Evolutionary conservation across 148 eudicot genomes (phyloP).

Genomic region (Rhododendron vialii): DNA sequence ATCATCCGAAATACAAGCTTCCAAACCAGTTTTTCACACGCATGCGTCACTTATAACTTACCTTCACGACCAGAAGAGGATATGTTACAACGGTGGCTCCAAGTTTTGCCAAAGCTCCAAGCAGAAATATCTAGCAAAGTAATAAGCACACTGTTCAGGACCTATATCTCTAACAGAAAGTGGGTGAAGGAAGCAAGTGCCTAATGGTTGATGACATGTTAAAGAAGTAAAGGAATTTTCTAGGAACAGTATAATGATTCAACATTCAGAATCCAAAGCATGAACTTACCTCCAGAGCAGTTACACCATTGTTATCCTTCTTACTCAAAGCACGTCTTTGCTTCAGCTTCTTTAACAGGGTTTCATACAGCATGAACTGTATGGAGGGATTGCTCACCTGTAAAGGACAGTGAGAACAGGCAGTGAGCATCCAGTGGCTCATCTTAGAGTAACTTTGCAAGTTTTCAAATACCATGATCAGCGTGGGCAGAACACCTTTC

Average conservation of each 20-base stretch:
- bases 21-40: neutral
- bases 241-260: neutral
- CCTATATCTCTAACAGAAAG: neutral
- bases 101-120: slow-evolving; percentile 94
- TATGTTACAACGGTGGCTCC: slow-evolving; percentile 98
- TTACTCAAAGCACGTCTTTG: slow-evolving; percentile 53
- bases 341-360: slow-evolving; percentile 79
- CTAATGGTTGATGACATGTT: neutral
- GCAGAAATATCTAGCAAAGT: slow-evolving; percentile 64
- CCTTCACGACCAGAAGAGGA: slow-evolving; percentile 95
- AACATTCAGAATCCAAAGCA: neutral
- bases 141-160: slow-evolving; percentile 5
- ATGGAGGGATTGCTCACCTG: slow-evolving; percentile 98
- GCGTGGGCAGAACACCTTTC: slow-evolving; percentile 91
- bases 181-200: neutral
- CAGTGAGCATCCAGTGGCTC: slow-evolving; percentile 20
- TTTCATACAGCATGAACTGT: slow-evolving; percentile 97
- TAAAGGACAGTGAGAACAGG: slow-evolving; percentile 21
- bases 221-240: neutral
- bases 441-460: slow-evolving; percentile 3
- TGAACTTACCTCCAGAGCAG: slow-evolving; percentile 79
- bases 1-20: neutral
- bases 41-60: slow-evolving; percentile 18
- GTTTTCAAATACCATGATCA: slow-evolving; percentile 70
- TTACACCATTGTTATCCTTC: slow-evolving; percentile 46